Evolutionary conservation across 176 grass and related monocot genomes (phyloP).

Genomic region (Oryza coarctata): DNA sequence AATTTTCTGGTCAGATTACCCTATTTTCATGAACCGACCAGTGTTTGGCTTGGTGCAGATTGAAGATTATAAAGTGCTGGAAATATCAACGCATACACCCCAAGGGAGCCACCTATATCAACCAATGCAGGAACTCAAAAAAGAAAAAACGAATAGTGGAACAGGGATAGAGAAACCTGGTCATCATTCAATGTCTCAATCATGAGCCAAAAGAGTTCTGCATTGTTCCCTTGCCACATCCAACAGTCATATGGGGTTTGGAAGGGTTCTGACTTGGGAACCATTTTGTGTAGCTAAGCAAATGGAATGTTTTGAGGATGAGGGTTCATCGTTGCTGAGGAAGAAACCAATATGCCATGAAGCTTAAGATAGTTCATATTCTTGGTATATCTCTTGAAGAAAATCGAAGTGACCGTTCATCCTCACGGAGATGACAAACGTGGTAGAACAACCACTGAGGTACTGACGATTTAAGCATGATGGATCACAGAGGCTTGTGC

Average conservation of each 20-base stretch:
- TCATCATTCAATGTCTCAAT: not conserved
- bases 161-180: not conserved
- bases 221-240: not conserved
- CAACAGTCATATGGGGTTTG: not conserved
- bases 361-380: not conserved
- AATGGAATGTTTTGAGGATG: too few relatives aligned
- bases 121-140: not conserved
- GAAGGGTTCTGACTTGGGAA: not conserved
- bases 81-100: not conserved
- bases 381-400: not conserved
- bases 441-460: not conserved
- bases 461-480: not conserved
- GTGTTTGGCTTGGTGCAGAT: not conserved
- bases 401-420: not conserved
- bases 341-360: not conserved
- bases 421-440: not conserved
- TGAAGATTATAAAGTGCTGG: not conserved
- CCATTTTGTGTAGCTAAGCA: not conserved
- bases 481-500: not conserved
- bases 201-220: not conserved
- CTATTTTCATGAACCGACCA: not conserved
- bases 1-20: not conserved
- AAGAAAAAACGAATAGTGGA: not conserved
- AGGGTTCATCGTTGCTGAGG: not conserved
- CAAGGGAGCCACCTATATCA: not conserved